Percentiles rank a stretch among this genome's conserved stretches.
These are phyloP conservation scores for Pseudopithomyces chartarum DNA, from an alignment of 2,329 filamentous ascomycete species.

Conservation along the genomic window DNA sequence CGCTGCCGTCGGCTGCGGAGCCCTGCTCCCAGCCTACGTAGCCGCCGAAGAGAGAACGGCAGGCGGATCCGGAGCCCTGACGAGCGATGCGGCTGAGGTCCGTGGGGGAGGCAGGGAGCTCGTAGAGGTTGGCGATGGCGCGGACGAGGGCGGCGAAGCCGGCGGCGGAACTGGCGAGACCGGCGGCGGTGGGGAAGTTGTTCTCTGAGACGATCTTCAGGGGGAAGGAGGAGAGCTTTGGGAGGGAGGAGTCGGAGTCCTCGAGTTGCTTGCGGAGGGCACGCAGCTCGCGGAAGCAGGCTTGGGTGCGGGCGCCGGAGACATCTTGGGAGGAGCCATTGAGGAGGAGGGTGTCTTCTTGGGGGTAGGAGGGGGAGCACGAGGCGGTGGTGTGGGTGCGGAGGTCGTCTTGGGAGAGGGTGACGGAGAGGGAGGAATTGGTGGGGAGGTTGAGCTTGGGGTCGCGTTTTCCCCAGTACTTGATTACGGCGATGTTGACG, in stretches of 20 bases:
- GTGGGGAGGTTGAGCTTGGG: slow-evolving; percentile 92
- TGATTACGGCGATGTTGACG: slow-evolving; percentile 98
- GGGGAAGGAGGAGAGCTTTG: slow-evolving; percentile 76
- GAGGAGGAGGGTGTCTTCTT: slow-evolving; percentile 75
- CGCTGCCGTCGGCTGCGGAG: slow-evolving; percentile 73
- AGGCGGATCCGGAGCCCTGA: slow-evolving; percentile 93
- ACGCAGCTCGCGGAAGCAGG: slow-evolving; percentile 87
- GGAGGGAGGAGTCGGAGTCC: slow-evolving; percentile 70
- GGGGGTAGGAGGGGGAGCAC: slow-evolving; percentile 73
- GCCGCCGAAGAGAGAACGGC: slow-evolving; percentile 88
- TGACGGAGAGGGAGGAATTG: slow-evolving; percentile 96
- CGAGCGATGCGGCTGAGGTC: slow-evolving; percentile 88
- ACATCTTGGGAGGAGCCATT: slow-evolving; percentile 86
- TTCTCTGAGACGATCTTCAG: slow-evolving; percentile 93
- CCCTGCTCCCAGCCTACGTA: slow-evolving; percentile 96
- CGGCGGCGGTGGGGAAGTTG: slow-evolving; percentile 98
- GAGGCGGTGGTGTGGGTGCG: slow-evolving; percentile 96
- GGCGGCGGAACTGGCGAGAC: slow-evolving; percentile 72
- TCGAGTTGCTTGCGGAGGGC: slow-evolving; percentile 78
- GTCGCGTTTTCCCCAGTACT: slow-evolving; percentile 99
- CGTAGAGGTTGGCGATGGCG: slow-evolving; percentile 89
- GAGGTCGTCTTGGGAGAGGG: slow-evolving; percentile 89
- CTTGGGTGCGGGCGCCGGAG: slow-evolving; percentile 86
- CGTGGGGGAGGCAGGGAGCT: slow-evolving; percentile 77
- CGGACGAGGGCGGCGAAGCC: slow-evolving; percentile 72